phyloP scores from a whole-genome alignment of 2,329 filamentous ascomycete genomes.

The Graphilbum fragrans region DNA sequence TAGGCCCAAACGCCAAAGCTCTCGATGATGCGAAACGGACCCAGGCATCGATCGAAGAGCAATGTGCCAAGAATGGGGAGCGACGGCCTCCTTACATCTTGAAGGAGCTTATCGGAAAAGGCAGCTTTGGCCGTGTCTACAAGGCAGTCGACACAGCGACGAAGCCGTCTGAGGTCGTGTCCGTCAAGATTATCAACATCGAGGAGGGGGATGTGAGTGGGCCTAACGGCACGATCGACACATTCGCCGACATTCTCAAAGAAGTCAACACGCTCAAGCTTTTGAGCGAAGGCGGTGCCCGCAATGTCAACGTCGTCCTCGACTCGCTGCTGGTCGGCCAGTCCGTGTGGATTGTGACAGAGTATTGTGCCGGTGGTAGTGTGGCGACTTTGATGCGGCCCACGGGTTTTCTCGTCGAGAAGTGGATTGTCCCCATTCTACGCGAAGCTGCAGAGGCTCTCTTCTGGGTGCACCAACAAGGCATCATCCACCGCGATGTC shows the following conservation, averaged over 20 bases:
- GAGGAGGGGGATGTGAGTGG: conserved; percentile 62
- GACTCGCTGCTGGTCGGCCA: conserved; percentile 67
- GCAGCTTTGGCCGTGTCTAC: conserved; percentile 56
- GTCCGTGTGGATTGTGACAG: conserved; percentile 79
- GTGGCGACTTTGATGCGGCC: conserved; percentile 62
- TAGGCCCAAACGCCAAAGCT: no score
- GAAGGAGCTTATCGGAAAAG: conserved; percentile 56
- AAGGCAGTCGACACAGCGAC: conserved; percentile 27
- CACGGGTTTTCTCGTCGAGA: conserved; percentile 53
- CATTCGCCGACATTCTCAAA: conserved; percentile 57
- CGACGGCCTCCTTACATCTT: conserved; percentile 48
- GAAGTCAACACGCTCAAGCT: conserved; percentile 59
- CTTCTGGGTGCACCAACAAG: conserved; percentile 54
- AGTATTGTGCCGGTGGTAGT: conserved; percentile 77
- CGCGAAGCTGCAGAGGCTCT: conserved; percentile 55
- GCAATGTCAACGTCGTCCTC: conserved; percentile 72
- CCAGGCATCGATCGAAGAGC: conserved; percentile 45
- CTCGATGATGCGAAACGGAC: conserved; percentile 56
- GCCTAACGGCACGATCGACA: conserved; percentile 51
- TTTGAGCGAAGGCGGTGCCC: conserved; percentile 60
- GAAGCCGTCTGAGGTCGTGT: conserved; percentile 33
- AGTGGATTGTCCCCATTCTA: conserved; percentile 36
- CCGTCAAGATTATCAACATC: conserved; percentile 73
- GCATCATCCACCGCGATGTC: conserved; percentile 60
- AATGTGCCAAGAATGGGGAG: conserved; percentile 41